Evolutionary conservation across 208 protist genomes (phyloP), one percentile per base, ranked within the genome.

Genomic region (Trypanosomatidae sp.): DNA sequence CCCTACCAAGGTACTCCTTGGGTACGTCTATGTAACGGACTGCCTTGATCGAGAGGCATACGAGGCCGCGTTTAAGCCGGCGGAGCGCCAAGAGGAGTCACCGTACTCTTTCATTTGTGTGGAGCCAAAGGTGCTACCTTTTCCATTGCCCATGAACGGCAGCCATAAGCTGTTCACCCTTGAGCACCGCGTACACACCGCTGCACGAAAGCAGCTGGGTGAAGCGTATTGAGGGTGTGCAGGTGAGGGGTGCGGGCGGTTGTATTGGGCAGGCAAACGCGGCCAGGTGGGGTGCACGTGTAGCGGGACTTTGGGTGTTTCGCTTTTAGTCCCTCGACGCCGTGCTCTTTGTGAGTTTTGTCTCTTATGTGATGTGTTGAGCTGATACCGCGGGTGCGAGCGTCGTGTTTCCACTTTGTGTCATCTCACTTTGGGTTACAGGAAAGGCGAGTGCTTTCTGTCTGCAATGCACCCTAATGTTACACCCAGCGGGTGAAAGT

Each of bases 161-260:
- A 81, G 92, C 44, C 93, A 98, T 82, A 98, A 98, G 73, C 86
- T 98, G 13, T 98, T 95, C 73, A 82, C 71, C 10, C 73, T 98
- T 30, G 89, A 96, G 22, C 87, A 89, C 66, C 87, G 87, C 39
- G 84, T 96, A 10, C 85, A 88, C 56, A 69, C 76, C 4, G 89
- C 91, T 0, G 91, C 91, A 2, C 80, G 81, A 67, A 91, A 93
- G 71, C 91, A 97, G 76, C 80, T 97, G 1, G 73, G 83, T 36
- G 92, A 97, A 55, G 73, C 89, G 0, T 47, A 60, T 7, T 82
- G 30, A 77, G 22, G 33, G 17, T 46, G 36, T 8, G 17, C 19
- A 28, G 12, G 4, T 13, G 19, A 39, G 39, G 39, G 22, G 6
- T 56, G 3, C 17, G 19, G 39, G 19, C 3, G 0, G 60, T 47